Conservation (phyloP, 805 yeast genomes). For the Brettanomyces sp. region DNA sequence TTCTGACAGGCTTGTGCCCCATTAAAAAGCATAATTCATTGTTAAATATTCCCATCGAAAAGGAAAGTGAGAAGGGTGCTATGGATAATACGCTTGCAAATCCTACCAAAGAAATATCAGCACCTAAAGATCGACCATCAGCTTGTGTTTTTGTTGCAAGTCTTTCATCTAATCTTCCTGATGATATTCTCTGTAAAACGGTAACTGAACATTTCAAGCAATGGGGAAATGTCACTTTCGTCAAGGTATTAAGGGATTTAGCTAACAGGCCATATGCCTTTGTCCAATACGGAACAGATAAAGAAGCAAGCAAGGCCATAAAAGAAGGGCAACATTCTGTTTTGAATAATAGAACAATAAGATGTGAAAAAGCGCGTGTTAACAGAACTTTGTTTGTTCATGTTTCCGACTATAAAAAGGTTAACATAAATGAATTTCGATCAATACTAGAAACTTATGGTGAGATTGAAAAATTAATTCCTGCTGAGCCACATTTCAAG, state of each 20-base stretch:
- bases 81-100: no score
- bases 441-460: conserved; percentile 47
- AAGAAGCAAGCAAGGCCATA: conserved; percentile 62
- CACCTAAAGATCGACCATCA: conserved; percentile 52
- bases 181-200: conserved; percentile 61
- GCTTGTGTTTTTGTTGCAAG: conserved; percentile 90
- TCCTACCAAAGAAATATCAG: no score
- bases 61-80: no score
- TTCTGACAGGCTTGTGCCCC: no score
- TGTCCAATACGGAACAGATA: conserved; percentile 71
- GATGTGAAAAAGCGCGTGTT: conserved; percentile 89
- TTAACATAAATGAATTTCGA: conserved; percentile 25
- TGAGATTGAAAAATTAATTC: conserved; percentile 60
- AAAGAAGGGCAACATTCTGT: conserved; percentile 56
- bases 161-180: conserved; percentile 53
- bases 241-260: conserved; percentile 77
- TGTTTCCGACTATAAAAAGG: conserved; percentile 22
- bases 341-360: conserved; percentile 64
- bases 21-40: no score
- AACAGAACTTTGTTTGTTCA: conserved; percentile 70
- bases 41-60: no score
- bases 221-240: conserved; percentile 65
- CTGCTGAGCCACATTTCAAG: conserved; percentile 27
- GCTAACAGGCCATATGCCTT: conserved; percentile 85
- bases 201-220: conserved; percentile 59